Evolutionary conservation across 2,329 filamentous ascomycete genomes (phyloP).

Genomic region (Calcarisporium arbuscula): DNA sequence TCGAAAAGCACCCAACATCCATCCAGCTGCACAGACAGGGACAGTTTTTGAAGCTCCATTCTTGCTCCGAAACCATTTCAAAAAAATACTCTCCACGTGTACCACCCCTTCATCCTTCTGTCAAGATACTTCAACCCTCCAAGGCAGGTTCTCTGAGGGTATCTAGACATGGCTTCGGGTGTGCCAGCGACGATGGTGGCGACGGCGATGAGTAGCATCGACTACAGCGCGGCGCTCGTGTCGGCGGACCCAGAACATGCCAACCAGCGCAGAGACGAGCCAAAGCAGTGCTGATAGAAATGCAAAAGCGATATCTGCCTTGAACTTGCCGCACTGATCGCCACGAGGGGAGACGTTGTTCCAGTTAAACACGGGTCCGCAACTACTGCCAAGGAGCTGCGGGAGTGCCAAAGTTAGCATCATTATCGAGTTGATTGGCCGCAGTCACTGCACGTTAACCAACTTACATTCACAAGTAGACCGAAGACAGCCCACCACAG

Average conservation of each 20-base stretch:
- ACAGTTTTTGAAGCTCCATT: too few species aligned
- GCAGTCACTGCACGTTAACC: too few species aligned
- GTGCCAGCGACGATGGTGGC: slow-evolving; percentile 34
- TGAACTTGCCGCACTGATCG: slow-evolving; percentile 59
- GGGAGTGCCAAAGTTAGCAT: too few species aligned
- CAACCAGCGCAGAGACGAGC: slow-evolving; percentile 58
- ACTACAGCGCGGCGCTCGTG: slow-evolving; percentile 27
- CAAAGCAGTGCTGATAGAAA: slow-evolving; percentile 68
- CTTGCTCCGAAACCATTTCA: too few species aligned
- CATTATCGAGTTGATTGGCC: too few species aligned
- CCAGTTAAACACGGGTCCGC: slow-evolving; percentile 57
- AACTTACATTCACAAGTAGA: slow-evolving; percentile 54
- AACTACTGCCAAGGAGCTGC: slow-evolving; percentile 38
- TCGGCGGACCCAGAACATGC: slow-evolving; percentile 46
- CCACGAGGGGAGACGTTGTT: slow-evolving; percentile 40
- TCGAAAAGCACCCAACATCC: too few species aligned
- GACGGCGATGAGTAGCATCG: slow-evolving; percentile 23
- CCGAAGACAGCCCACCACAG: slow-evolving; percentile 67
- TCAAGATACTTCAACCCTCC: too few species aligned
- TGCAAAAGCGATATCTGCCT: slow-evolving; percentile 63
- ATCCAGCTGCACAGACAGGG: too few species aligned
- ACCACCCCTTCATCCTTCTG: too few species aligned
- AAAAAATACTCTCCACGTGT: too few species aligned
- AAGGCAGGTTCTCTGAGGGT: not conserved
- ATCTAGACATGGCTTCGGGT: slow-evolving; percentile 35